Base-by-base conservation (phyloP, 176 grass and related monocot species). In the Hsuehochloa calcarea region DNA sequence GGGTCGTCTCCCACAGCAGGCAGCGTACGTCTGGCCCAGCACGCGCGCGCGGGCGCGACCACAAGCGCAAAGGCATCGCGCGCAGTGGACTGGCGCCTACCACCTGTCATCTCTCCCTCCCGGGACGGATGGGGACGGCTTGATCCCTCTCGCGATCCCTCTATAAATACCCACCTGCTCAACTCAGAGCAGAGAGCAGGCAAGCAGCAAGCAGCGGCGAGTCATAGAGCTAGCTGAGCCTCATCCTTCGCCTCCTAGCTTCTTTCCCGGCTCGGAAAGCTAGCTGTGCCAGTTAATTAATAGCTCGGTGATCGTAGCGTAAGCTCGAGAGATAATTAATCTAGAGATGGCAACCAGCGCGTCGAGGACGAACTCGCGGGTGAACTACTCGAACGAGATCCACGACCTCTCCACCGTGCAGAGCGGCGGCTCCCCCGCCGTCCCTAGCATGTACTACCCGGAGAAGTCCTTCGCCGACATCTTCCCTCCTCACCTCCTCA, bases 321-420 rank as follows among this genome's bases (percentile, higher is more conserved):
- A 31, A 65, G 62, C 62, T 34, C 27, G 62, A 65, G 70, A 72
- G 25, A 29, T 10, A 23, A 7, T 62, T 10, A 23, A 7, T 62
- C 44, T 34, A 10, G 27, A 74, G 78, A 67, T 67, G 20, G 31
- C 64, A 0, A 40, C 64, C 46, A 39, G 10, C 64, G 39, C 78
- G 12, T 72, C 89, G 38, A 79, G 89, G 80, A 74, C 81, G 3
- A 88, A 87, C 89, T 87, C 89, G 43, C 68, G 89, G 46, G 89
- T 87, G 80, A 91, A 88, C 85, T 95, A 92, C 90, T 86, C 93
- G n/a, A 95, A 95, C 83, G 93, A 95, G 81, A 95, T 95, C 87
- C 93, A 95, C 80, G 93, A 95, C 85, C 83, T 92, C n/a, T 81
- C 87, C 85, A 92, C 88, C 2, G 93, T 87, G 66, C 90, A 95